phyloP scores from a whole-genome alignment of 495 filamentous ascomycete species.

The Hypoxylon crocopeplum region DNA sequence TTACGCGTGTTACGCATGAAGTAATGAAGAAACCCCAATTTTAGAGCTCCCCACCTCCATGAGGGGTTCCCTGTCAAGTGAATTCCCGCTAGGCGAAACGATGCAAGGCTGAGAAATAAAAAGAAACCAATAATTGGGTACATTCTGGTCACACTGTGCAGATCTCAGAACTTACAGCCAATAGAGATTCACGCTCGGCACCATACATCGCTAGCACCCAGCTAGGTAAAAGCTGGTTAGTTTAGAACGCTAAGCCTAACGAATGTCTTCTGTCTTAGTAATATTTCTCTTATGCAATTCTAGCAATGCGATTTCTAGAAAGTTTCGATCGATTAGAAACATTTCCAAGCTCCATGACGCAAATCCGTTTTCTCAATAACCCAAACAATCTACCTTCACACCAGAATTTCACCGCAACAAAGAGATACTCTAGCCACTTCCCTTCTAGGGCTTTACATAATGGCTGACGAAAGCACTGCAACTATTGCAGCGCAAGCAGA shows the following conservation, averaged over 20 bases:
- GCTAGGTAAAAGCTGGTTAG: neutral
- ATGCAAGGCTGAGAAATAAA: conserved; percentile 18
- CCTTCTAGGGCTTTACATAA: conserved; percentile 23
- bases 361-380: too few relatives aligned
- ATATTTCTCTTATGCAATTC: conserved; percentile 22
- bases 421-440: too few relatives aligned
- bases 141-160: conserved; percentile 16
- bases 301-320: conserved; percentile 21
- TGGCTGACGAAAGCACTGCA: conserved; percentile 38
- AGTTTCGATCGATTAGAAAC: conserved; percentile 7
- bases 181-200: neutral
- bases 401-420: too few relatives aligned
- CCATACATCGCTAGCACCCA: too few relatives aligned
- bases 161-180: neutral
- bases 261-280: neutral
- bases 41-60: conserved; percentile 27
- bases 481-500: conserved; percentile 34
- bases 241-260: neutral
- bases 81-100: conserved; percentile 9
- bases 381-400: too few relatives aligned
- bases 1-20: conserved; percentile 34
- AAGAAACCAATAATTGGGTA: conserved; percentile 2
- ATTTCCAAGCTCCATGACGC: conserved; percentile 4
- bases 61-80: conserved; percentile 13
- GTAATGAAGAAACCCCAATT: conserved; percentile 20